Evolutionary conservation across 2,329 filamentous ascomycete genomes (phyloP).

Genomic region (Leptosphaerulina australis): DNA sequence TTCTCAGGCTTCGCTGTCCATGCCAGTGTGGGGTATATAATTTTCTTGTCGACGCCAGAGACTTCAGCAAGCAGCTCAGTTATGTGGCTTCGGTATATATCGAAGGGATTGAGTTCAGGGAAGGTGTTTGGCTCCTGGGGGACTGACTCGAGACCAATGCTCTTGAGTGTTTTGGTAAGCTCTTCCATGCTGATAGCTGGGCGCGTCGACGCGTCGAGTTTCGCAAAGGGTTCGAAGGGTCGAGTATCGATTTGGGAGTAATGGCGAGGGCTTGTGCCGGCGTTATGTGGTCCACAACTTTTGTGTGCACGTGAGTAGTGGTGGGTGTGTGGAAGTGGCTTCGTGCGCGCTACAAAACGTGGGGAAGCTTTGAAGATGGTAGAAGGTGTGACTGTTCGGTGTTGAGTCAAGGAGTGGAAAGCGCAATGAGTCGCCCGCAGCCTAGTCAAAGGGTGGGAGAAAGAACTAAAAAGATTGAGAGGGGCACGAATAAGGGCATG

Average conservation of each 20-base stretch:
- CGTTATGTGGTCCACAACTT: neutral
- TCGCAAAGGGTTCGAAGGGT: constrained; percentile 29
- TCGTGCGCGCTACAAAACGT: constrained; percentile 16
- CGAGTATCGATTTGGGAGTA: constrained; percentile 26
- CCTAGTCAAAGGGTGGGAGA: constrained; percentile 29
- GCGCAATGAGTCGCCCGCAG: constrained; percentile 45
- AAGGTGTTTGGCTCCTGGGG: constrained; percentile 54
- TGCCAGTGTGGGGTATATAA: constrained; percentile 76
- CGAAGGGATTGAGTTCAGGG: constrained; percentile 75
- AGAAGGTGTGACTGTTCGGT: constrained; percentile 17
- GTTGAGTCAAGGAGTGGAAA: constrained; percentile 38
- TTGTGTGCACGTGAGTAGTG: constrained; percentile 5
- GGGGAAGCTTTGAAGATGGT: constrained; percentile 16
- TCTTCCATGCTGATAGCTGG: constrained; percentile 43
- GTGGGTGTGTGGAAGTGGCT: constrained; percentile 10
- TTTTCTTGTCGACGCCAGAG: constrained; percentile 70
- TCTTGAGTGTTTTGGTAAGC: constrained; percentile 45
- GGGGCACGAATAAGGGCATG: constrained; percentile 18
- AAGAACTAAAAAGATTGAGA: constrained; percentile 37
- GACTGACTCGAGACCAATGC: constrained; percentile 47
- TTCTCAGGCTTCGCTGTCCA: constrained; percentile 83
- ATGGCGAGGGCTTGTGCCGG: constrained; percentile 9
- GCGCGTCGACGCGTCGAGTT: constrained; percentile 35
- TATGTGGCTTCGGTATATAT: constrained; percentile 80
- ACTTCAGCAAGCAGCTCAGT: constrained; percentile 70